Evolutionary conservation across 345 rosid genomes (phyloP), one percentile per base, ranked within the genome.

Genomic region (Draba incana): DNA sequence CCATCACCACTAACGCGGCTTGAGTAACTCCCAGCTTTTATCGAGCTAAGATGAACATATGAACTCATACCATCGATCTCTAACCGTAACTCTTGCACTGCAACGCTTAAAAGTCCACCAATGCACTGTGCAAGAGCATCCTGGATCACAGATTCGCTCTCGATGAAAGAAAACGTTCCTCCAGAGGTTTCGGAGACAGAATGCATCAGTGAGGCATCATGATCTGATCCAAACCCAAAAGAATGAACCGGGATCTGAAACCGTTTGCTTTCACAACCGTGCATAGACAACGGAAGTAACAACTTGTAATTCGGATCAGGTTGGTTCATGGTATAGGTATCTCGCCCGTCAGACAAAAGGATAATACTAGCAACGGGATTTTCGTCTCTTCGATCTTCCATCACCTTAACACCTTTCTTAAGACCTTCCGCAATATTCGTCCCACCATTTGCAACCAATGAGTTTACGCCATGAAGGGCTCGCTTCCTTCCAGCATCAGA

Each of bases 61-160:
- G 85, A 82, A 69, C 84, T 69, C 68, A 78, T 59, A 39, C 83
- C 83, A 71, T 85, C 92, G 6, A 91, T 70, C 49, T 64, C 83
- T 55, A 95, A 86, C 44, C 84, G 89, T 57, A 94, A 73, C 72
- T 89, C 97, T 74, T 92, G 98, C 52, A 82, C 96, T 28, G 91
- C 97, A 50, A 95, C 98, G 62, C 99, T 95, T 72, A 95, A 60
- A 56, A 95, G 88, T 13, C 99, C 99, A 10, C 99, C 99, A 42
- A 95, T 92, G 79, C 99, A 92, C 75, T 95, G 98, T 12, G 99
- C 99, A 79, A 92, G 91, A 57, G 99, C 98, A 70, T 95, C 98
- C 70, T 95, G 99, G 47, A 95, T 89, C 67, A 83, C 86, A 59
- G 89, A 80, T 71, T 89, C 99, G 0, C 88, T 85, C 82, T 92